phyloP scores from a whole-genome alignment of 2,329 filamentous ascomycete species.

The Dothideomycetidae sp. region DNA sequence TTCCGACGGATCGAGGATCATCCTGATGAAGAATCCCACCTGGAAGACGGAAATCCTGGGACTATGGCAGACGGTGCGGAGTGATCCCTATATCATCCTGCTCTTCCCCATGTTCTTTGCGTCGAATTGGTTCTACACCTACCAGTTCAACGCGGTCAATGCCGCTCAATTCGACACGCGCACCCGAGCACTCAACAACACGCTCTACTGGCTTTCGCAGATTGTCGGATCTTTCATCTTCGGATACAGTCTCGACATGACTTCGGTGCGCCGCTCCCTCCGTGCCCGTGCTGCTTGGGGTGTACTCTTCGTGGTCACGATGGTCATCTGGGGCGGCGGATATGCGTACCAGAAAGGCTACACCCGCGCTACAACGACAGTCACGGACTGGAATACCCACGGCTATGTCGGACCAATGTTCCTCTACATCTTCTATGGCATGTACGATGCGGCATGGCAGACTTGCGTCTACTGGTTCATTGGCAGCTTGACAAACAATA shows the following conservation, averaged over 20 bases:
- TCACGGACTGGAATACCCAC: slow-evolving; percentile 50
- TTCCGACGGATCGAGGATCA: slow-evolving; percentile 61
- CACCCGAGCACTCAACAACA: slow-evolving; percentile 60
- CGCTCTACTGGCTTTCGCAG: slow-evolving; percentile 68
- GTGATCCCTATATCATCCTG: slow-evolving; percentile 57
- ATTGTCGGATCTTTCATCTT: slow-evolving; percentile 63
- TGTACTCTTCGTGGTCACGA: slow-evolving; percentile 53
- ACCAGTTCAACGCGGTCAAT: slow-evolving; percentile 65
- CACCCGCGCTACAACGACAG: slow-evolving; percentile 24
- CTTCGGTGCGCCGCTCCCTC: slow-evolving; percentile 43
- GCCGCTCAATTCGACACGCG: slow-evolving; percentile 56
- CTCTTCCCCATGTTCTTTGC: slow-evolving; percentile 74
- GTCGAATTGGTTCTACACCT: slow-evolving; percentile 69
- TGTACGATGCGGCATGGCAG: slow-evolving; percentile 84
- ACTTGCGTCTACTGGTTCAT: slow-evolving; percentile 91
- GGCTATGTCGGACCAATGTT: slow-evolving; percentile 71
- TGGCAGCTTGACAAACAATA: slow-evolving; percentile 84
- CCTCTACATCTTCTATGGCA: slow-evolving; percentile 79
- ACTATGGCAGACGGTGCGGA: slow-evolving; percentile 55
- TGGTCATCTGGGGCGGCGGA: slow-evolving; percentile 70
- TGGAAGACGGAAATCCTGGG: slow-evolving; percentile 69
- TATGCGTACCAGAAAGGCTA: slow-evolving; percentile 60
- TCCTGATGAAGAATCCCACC: slow-evolving; percentile 80
- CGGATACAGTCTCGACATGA: slow-evolving; percentile 54
- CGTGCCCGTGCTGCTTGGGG: slow-evolving; percentile 52